Percentiles rank a stretch among this genome's conserved stretches.
phyloP scores from a whole-genome alignment of 225 moss, liverwort and hornwort genomes.

The Lunularia cruciata region DNA sequence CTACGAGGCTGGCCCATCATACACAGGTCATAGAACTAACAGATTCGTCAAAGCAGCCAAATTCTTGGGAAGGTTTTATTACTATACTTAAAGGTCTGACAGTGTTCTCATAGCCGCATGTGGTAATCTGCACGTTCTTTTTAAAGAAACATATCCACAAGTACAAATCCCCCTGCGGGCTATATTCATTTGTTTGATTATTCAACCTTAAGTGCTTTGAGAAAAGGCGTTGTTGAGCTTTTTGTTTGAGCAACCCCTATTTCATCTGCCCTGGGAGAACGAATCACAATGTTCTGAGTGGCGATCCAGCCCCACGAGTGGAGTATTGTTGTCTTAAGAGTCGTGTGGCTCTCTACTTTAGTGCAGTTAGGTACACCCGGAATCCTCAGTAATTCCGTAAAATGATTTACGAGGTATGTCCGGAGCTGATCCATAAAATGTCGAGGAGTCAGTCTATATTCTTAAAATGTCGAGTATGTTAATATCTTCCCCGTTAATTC shows the following conservation, averaged over 20 bases:
- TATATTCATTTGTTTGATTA: not conserved
- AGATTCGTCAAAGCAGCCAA: not conserved
- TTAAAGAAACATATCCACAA: constrained; percentile 3
- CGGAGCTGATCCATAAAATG: too few relatives aligned
- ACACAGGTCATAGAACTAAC: too few relatives aligned
- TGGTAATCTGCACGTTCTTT: not conserved
- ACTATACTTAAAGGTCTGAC: not conserved
- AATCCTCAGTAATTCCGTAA: too few relatives aligned
- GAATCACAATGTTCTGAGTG: not conserved
- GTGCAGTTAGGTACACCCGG: too few relatives aligned
- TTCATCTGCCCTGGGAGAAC: not conserved
- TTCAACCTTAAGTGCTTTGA: not conserved
- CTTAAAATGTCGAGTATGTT: too few relatives aligned
- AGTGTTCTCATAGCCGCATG: not conserved
- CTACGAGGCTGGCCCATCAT: not conserved
- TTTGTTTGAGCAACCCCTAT: not conserved
- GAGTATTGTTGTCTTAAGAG: not conserved
- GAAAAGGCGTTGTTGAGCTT: not conserved
- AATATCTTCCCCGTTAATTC: too few relatives aligned
- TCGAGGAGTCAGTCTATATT: too few relatives aligned
- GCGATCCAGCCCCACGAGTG: not conserved
- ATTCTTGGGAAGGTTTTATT: not conserved
- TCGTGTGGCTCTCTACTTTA: not conserved
- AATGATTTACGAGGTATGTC: too few relatives aligned
- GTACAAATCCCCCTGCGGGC: not conserved